Conservation (phyloP, 2,329 filamentous ascomycete genomes). For the Fusarium sp. region DNA sequence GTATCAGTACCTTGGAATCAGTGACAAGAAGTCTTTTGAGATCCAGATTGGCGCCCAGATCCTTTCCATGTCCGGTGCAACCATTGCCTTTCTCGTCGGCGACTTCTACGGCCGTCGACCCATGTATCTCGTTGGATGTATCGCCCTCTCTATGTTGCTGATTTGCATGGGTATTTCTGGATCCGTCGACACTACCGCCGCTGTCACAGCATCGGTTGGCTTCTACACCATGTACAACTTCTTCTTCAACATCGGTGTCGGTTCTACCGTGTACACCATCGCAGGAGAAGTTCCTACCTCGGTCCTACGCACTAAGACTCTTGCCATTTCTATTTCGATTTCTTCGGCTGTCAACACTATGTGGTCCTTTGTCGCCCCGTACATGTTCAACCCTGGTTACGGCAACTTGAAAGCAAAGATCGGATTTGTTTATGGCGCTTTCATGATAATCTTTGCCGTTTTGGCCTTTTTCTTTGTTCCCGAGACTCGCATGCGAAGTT, state of each 20-base stretch:
- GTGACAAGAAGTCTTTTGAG: constrained; percentile 47
- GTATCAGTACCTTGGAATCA: constrained; percentile 50
- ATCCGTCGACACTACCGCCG: constrained; percentile 42
- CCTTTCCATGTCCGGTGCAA: constrained; percentile 49
- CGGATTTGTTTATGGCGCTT: constrained; percentile 57
- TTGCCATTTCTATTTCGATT: constrained; percentile 61
- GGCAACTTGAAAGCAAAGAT: constrained; percentile 59
- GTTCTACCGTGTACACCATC: constrained; percentile 60
- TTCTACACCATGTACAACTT: constrained; percentile 59
- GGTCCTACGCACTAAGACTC: constrained; percentile 59
- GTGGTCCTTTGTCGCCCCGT: constrained; percentile 64
- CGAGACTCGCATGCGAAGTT: constrained; percentile 57
- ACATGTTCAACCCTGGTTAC: constrained; percentile 55
- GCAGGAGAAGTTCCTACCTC: constrained; percentile 61
- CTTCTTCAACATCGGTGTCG: constrained; percentile 59
- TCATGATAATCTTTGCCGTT: constrained; percentile 54
- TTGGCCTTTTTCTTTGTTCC: constrained; percentile 64
- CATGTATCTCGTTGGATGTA: constrained; percentile 49
- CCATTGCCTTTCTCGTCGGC: constrained; percentile 47
- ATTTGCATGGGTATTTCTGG: constrained; percentile 52
- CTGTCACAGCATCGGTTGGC: constrained; percentile 51
- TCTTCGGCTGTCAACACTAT: constrained; percentile 58
- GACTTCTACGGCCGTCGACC: constrained; percentile 51
- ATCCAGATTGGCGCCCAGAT: constrained; percentile 52
- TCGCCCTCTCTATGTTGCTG: constrained; percentile 40